Evolutionary conservation across 2,329 filamentous ascomycete species (phyloP).

Genomic region (Monosporascus sp.): DNA sequence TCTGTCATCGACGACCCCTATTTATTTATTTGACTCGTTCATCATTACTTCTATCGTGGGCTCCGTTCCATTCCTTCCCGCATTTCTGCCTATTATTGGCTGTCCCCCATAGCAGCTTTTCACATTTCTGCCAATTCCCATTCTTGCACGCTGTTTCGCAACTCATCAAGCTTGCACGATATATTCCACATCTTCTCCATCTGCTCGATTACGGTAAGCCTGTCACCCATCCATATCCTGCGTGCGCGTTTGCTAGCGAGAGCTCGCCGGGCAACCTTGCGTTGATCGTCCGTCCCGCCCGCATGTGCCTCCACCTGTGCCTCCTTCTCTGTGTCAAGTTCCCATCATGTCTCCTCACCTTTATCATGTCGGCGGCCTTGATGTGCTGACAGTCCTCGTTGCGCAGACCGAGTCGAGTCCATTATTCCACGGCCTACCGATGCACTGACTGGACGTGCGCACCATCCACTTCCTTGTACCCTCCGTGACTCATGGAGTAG

Average conservation of each 20-base stretch:
- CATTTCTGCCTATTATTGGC: no score
- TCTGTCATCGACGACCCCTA: no score
- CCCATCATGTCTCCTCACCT: neutral
- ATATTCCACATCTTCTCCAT: neutral
- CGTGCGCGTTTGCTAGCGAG: neutral
- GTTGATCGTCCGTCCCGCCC: neutral
- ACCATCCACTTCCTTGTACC: neutral
- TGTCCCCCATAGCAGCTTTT: neutral
- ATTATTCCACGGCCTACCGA: neutral
- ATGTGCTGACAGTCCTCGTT: neutral
- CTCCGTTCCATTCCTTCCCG: no score
- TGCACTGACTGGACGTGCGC: neutral
- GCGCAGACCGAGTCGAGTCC: neutral
- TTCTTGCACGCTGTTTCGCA: neutral
- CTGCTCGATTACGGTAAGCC: neutral
- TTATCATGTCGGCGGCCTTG: neutral
- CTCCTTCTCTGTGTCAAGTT: neutral
- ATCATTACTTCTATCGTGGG: no score
- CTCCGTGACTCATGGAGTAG: neutral
- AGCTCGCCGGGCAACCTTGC: neutral
- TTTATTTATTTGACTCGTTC: no score
- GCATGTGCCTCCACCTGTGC: neutral
- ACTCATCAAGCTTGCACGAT: neutral
- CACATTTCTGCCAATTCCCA: neutral
- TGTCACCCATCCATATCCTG: neutral